Conservation (phyloP, 2,329 filamentous ascomycete species). For the Fusarium verticillioides region DNA sequence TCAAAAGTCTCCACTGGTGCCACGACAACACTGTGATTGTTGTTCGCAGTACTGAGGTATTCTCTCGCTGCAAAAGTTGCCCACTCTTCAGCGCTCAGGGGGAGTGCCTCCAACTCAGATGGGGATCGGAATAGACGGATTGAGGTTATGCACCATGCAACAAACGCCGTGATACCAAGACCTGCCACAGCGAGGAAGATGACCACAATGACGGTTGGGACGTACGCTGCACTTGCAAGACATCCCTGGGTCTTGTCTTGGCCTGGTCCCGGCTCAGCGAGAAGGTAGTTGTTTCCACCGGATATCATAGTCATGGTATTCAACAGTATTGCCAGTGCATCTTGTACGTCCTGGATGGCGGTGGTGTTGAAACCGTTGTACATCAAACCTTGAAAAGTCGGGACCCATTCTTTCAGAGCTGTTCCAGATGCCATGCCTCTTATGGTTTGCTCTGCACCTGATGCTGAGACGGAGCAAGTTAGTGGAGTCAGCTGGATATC, state of each 20-base stretch:
- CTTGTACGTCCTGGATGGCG: background rate
- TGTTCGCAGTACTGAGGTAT: background rate
- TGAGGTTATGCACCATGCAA: background rate
- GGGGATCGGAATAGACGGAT: background rate
- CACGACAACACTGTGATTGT: background rate
- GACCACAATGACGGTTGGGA: background rate
- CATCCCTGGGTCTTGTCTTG: background rate
- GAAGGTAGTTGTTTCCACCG: background rate
- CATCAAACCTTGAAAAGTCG: background rate
- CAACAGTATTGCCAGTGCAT: background rate
- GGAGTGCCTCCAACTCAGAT: background rate
- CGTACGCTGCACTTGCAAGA: background rate
- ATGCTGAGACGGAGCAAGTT: background rate
- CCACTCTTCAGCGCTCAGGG: background rate
- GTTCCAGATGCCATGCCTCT: background rate
- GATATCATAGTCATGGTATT: slow-evolving; percentile 1
- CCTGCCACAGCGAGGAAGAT: background rate
- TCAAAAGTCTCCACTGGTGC: background rate
- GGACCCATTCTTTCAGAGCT: background rate
- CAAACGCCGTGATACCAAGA: background rate
- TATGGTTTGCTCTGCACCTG: background rate
- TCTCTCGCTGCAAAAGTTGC: background rate
- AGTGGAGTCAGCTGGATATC: background rate
- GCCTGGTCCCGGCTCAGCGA: background rate
- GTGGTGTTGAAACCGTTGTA: background rate